Percentiles rank a stretch among this genome's conserved stretches.
Evolutionary conservation across 345 rosid genomes (phyloP).

Genomic region (Fremontodendron californicum): DNA sequence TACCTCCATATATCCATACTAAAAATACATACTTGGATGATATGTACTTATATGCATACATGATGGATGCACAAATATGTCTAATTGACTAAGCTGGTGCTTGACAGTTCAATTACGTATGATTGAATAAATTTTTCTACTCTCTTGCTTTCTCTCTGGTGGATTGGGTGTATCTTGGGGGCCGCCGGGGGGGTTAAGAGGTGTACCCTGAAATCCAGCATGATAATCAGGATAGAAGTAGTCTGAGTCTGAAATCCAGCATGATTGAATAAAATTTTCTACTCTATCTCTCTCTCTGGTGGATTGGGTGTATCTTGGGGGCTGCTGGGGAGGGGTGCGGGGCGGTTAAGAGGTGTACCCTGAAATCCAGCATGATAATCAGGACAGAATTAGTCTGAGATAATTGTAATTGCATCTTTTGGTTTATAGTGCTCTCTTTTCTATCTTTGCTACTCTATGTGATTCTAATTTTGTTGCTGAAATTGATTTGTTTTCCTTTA

Average conservation of each 20-base stretch:
- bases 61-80: not conserved
- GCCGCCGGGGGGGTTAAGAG: not conserved
- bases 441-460: not conserved
- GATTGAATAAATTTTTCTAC: not conserved
- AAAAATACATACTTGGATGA: not conserved
- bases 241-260: too few species aligned
- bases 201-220: not conserved
- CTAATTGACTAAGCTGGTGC: not conserved
- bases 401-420: not conserved
- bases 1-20: not conserved
- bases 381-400: not conserved
- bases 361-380: not conserved
- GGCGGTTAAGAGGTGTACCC: not conserved
- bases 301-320: too few species aligned
- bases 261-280: not conserved
- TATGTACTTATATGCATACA: not conserved
- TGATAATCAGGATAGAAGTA: not conserved
- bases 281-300: not conserved
- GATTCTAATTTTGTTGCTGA: slow-evolving; percentile 7
- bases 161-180: too few species aligned
- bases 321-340: too few species aligned
- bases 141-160: not conserved
- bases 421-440: not conserved
- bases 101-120: not conserved
- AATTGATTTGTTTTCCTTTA: slow-evolving; percentile 17